These are phyloP conservation scores for Gaeumannomyces tritici DNA, from an alignment of 2,329 filamentous ascomycete genomes.

Conservation along the genomic window DNA sequence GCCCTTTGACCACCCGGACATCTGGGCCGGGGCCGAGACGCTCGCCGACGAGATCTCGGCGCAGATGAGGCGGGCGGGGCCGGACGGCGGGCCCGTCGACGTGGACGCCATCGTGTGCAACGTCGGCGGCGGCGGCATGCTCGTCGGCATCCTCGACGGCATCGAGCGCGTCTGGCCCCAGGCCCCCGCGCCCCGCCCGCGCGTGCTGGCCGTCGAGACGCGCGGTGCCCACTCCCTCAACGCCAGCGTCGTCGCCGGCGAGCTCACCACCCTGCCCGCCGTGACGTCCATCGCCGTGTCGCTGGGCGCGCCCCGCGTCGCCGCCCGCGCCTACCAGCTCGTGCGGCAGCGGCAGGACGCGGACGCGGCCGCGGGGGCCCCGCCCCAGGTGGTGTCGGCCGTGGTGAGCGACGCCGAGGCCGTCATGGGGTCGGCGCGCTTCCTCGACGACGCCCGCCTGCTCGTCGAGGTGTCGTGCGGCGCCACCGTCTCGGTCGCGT, in stretches of 20 bases:
- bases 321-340: slow-evolving; percentile 44
- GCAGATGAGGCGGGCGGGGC: slow-evolving; percentile 17
- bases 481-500: slow-evolving; percentile 62
- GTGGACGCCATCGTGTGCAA: slow-evolving; percentile 55
- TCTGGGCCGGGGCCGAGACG: slow-evolving; percentile 55
- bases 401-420: slow-evolving; percentile 71
- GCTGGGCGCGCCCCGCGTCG: slow-evolving; percentile 60
- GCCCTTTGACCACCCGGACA: slow-evolving; percentile 56
- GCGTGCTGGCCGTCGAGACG: slow-evolving; percentile 65
- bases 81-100: slow-evolving; percentile 13
- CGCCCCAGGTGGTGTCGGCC: slow-evolving; percentile 33
- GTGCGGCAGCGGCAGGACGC: slow-evolving; percentile 24
- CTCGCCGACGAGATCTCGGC: slow-evolving; percentile 37
- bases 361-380: slow-evolving; percentile 24
- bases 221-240: slow-evolving; percentile 58
- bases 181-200: slow-evolving; percentile 16
- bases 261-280: slow-evolving; percentile 50
- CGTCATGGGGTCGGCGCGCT: slow-evolving; percentile 62
- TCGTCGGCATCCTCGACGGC: slow-evolving; percentile 58
- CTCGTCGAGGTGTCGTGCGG: slow-evolving; percentile 82
- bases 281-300: slow-evolving; percentile 66
- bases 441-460: slow-evolving; percentile 73
- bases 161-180: slow-evolving; percentile 31
- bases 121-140: slow-evolving; percentile 62
- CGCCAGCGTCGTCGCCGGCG: slow-evolving; percentile 40